phyloP scores from a whole-genome alignment of 75 land plant genomes.

The Isoetes taiwanensis region DNA sequence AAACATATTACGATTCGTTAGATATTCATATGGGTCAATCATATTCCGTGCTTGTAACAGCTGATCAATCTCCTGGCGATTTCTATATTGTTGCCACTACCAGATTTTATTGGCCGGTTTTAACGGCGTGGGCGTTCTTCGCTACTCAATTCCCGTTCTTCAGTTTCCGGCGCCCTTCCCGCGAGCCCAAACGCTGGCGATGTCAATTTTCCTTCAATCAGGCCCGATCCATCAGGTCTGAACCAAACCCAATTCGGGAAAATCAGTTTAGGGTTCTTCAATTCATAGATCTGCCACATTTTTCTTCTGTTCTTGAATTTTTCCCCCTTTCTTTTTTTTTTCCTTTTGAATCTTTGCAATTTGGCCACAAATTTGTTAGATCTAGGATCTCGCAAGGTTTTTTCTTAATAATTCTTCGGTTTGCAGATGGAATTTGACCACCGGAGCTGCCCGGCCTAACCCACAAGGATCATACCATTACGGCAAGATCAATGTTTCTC shows the following conservation, averaged over 20 bases:
- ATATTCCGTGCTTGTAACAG: slow-evolving; percentile 73
- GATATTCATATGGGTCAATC: slow-evolving; percentile 91
- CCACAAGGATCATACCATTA: slow-evolving; percentile 85
- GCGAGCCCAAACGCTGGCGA: slow-evolving; percentile 49
- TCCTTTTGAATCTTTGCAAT: not conserved
- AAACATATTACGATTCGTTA: slow-evolving; percentile 55
- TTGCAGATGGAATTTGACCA: slow-evolving; percentile 78
- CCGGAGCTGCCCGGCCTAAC: slow-evolving; percentile 77
- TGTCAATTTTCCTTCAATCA: slow-evolving; percentile 69
- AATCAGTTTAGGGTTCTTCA: too few relatives aligned
- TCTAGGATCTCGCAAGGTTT: too few relatives aligned
- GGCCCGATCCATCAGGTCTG: slow-evolving; percentile 68
- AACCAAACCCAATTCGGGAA: too few relatives aligned
- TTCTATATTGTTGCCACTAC: slow-evolving; percentile 89
- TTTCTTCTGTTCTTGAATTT: not conserved
- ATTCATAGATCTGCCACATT: too few relatives aligned
- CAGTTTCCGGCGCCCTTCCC: slow-evolving; percentile 46
- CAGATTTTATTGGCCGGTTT: slow-evolving; percentile 45
- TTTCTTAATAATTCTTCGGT: too few relatives aligned
- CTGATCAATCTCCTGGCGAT: slow-evolving; percentile 83
- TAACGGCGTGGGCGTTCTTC: slow-evolving; percentile 57
- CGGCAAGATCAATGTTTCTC: slow-evolving; percentile 34
- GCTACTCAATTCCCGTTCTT: slow-evolving; percentile 34
- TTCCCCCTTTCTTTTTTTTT: not conserved
- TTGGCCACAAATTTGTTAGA: too few relatives aligned